Evolutionary conservation across 2,329 filamentous ascomycete genomes (phyloP).

Genomic region (Epichloe baconii): DNA sequence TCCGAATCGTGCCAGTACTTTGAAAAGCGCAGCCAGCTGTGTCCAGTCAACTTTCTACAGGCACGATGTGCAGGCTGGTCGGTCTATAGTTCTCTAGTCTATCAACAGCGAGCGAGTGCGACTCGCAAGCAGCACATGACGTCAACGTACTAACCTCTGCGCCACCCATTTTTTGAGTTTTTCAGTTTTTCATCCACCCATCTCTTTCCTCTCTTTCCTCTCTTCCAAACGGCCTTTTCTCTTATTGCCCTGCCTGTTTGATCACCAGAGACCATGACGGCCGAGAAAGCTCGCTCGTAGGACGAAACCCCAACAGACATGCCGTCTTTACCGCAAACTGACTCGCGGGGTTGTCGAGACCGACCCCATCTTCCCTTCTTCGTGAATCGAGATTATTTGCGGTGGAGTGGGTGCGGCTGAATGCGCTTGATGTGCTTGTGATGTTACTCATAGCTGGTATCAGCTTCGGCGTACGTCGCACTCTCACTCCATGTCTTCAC

Average conservation of each 20-base stretch:
- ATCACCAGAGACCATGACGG: background rate
- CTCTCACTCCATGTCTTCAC: too few species aligned
- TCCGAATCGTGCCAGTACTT: too few species aligned
- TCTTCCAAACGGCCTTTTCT: too few species aligned
- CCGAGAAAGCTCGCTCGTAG: background rate
- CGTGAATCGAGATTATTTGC: conserved; percentile 12
- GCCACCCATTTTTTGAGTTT: background rate
- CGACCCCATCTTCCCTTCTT: background rate
- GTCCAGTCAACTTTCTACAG: background rate
- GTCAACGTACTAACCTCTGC: background rate
- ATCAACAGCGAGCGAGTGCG: background rate
- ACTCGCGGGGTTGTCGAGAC: conserved; percentile 1
- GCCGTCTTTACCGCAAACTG: conserved; percentile 9
- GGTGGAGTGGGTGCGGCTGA: conserved; percentile 41
- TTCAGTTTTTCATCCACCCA: too few species aligned
- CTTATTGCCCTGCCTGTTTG: background rate
- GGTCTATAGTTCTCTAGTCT: too few species aligned
- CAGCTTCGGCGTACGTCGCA: conserved; percentile 16
- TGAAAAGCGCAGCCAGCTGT: too few species aligned
- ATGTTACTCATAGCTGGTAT: conserved; percentile 37
- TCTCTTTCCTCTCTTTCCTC: background rate
- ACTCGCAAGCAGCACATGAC: background rate
- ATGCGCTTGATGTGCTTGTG: conserved; percentile 45
- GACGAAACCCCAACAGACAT: conserved; percentile 6
- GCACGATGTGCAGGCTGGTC: background rate